A percentile compares a stretch with the other conserved stretches of the same genome.
Evolutionary conservation across 176 grass and related monocot genomes (phyloP).

Genomic region (Carex myosuroides): DNA sequence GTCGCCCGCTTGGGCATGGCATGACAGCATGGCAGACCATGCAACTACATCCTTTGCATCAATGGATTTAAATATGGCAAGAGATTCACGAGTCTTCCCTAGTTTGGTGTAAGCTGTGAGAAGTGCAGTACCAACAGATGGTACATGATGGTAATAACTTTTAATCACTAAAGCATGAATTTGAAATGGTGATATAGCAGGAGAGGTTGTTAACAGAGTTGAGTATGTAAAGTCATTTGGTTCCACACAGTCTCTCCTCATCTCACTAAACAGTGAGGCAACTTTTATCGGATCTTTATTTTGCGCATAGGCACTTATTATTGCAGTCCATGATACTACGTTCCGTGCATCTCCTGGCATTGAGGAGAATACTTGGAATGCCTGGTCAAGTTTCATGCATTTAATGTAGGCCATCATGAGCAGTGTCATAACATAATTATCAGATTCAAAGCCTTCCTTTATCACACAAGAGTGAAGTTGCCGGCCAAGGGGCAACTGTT

Average conservation of each 20-base stretch:
- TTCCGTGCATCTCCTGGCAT: conserved; percentile 29
- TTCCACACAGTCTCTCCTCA: conserved; percentile 47
- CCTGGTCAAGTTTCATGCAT: conserved; percentile 31
- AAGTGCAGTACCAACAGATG: conserved; percentile 61
- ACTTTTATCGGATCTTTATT: conserved; percentile 33
- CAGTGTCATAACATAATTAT: conserved; percentile 48
- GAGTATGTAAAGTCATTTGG: conserved; percentile 82
- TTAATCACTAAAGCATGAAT: conserved; percentile 68
- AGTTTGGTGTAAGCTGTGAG: conserved; percentile 50
- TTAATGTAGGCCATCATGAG: conserved; percentile 56
- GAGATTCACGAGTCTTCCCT: conserved; percentile 33
- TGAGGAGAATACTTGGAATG: conserved; percentile 40
- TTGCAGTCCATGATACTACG: conserved; percentile 73
- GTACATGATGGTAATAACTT: conserved; percentile 41
- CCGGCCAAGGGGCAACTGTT: conserved; percentile 27
- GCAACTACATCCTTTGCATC: conserved; percentile 61
- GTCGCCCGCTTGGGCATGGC: conserved; percentile 60
- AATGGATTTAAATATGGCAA: conserved; percentile 45
- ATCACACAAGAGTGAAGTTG: conserved; percentile 60
- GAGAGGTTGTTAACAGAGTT: conserved; percentile 40
- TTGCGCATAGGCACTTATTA: conserved; percentile 52
- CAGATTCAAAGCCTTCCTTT: conserved; percentile 39
- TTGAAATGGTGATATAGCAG: conserved; percentile 32
- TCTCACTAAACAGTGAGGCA: conserved; percentile 44
- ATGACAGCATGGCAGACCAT: conserved; percentile 72